Conservation (phyloP, 2,329 filamentous ascomycete species). For the Trichoderma pleuroti region DNA sequence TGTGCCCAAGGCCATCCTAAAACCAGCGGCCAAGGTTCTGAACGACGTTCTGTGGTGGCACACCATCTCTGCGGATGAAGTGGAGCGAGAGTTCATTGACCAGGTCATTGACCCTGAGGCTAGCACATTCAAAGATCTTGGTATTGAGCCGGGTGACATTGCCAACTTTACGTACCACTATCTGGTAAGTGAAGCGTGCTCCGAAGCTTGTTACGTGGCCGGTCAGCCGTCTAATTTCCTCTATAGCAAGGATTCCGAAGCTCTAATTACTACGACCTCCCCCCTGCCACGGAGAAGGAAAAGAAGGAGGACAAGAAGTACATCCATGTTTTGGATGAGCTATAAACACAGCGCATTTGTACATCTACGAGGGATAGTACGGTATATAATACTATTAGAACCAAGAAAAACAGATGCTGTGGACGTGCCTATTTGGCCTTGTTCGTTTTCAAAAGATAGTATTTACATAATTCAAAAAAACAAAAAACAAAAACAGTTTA, state of each 20-base stretch:
- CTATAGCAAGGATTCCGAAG: conserved; percentile 83
- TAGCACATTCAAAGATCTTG: conserved; percentile 93
- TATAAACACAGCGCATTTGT: conserved; percentile 46
- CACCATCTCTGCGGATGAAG: conserved; percentile 73
- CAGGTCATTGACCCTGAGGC: conserved; percentile 85
- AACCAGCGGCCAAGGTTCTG: conserved; percentile 68
- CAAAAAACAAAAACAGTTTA: not conserved
- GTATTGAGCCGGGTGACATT: conserved; percentile 84
- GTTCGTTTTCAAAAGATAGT: not conserved
- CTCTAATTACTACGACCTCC: conserved; percentile 84
- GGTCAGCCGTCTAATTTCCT: conserved; percentile 30
- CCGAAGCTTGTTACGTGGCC: not conserved
- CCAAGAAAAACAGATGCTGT: not conserved
- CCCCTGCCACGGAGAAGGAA: conserved; percentile 91
- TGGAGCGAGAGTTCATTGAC: conserved; percentile 90
- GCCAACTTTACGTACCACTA: conserved; percentile 89
- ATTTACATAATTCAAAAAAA: not conserved
- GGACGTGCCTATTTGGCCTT: not conserved
- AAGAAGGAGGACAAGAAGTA: conserved; percentile 95
- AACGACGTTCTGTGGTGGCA: conserved; percentile 91
- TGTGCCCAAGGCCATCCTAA: conserved; percentile 74
- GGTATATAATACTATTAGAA: conserved; percentile 9
- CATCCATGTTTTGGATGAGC: conserved; percentile 85
- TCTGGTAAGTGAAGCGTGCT: conserved; percentile 58
- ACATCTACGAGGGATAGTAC: not conserved